Evolutionary conservation across 148 eudicot species (phyloP).

Genomic region (Simmondsia chinensis): DNA sequence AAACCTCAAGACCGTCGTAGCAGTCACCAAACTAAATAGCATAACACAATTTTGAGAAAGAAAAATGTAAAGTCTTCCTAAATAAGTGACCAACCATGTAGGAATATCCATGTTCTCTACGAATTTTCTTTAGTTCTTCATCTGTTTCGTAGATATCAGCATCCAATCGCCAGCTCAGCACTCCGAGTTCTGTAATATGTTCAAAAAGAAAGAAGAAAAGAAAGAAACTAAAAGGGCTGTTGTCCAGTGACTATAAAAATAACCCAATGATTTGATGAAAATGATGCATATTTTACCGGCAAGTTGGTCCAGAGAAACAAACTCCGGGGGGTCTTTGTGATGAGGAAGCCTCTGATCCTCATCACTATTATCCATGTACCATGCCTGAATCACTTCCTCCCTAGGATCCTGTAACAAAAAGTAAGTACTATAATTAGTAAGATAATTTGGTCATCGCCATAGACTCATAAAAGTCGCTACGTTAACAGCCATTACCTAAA

Average conservation of each 20-base stretch:
- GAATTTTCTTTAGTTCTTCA: constrained; percentile 60
- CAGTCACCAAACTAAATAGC: too few species aligned
- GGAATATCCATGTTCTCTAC: constrained; percentile 61
- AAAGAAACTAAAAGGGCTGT: neutral
- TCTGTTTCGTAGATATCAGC: constrained; percentile 64
- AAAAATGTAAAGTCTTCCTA: too few species aligned
- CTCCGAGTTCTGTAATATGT: constrained; percentile 47
- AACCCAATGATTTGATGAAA: neutral
- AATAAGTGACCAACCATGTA: too few species aligned
- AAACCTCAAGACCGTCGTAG: too few species aligned
- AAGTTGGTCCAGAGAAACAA: constrained; percentile 51
- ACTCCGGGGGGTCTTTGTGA: constrained; percentile 51
- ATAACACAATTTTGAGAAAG: too few species aligned
- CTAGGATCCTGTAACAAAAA: too few species aligned
- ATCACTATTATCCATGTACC: constrained; percentile 74
- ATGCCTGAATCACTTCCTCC: constrained; percentile 66
- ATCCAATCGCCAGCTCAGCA: constrained; percentile 67
- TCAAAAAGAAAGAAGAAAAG: neutral
- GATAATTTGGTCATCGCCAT: too few species aligned
- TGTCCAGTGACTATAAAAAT: neutral
- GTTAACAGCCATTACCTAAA: too few species aligned
- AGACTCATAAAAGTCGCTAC: too few species aligned
- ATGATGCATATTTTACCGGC: constrained; percentile 26
- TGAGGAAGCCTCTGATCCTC: constrained; percentile 84
- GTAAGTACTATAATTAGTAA: too few species aligned